Conservation (phyloP, 2,329 filamentous ascomycete species). For the Fusarium kyushuense region DNA sequence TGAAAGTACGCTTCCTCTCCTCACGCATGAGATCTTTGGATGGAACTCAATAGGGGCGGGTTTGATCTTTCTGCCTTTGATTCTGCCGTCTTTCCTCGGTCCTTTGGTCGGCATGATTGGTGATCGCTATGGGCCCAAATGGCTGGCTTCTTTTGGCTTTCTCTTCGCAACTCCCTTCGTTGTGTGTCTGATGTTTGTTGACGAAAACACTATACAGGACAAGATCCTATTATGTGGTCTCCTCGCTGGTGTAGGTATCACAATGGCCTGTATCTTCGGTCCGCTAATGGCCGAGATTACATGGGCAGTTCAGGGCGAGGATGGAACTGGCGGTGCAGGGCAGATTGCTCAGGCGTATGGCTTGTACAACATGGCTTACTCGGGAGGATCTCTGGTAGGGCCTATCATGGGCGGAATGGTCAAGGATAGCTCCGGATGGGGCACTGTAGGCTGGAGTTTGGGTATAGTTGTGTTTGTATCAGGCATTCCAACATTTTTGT, state of each 20-base stretch:
- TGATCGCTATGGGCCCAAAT: constrained; percentile 53
- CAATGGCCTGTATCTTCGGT: constrained; percentile 50
- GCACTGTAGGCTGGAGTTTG: constrained; percentile 51
- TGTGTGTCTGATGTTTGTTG: constrained; percentile 51
- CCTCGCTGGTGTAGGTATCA: constrained; percentile 49
- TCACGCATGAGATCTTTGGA: constrained; percentile 48
- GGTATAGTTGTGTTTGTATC: constrained; percentile 49
- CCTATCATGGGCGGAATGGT: constrained; percentile 54
- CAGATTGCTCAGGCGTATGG: constrained; percentile 54
- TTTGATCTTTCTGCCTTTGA: constrained; percentile 52
- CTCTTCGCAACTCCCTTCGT: constrained; percentile 52
- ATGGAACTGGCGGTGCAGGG: constrained; percentile 38
- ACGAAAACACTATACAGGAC: constrained; percentile 47
- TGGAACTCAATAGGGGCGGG: constrained; percentile 53
- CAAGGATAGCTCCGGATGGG: constrained; percentile 50
- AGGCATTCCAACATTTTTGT: constrained; percentile 46
- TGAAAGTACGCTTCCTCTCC: constrained; percentile 52
- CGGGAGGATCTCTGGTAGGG: constrained; percentile 50
- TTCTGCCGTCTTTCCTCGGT: constrained; percentile 50
- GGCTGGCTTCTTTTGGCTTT: constrained; percentile 52
- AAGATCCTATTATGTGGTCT: constrained; percentile 52
- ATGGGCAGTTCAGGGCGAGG: constrained; percentile 47
- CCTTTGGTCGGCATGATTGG: constrained; percentile 50
- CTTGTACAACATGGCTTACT: constrained; percentile 54
- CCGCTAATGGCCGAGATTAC: constrained; percentile 55